Base-by-base conservation (phyloP, 2,329 filamentous ascomycete genomes). In the Scytalidium lignicola region DNA sequence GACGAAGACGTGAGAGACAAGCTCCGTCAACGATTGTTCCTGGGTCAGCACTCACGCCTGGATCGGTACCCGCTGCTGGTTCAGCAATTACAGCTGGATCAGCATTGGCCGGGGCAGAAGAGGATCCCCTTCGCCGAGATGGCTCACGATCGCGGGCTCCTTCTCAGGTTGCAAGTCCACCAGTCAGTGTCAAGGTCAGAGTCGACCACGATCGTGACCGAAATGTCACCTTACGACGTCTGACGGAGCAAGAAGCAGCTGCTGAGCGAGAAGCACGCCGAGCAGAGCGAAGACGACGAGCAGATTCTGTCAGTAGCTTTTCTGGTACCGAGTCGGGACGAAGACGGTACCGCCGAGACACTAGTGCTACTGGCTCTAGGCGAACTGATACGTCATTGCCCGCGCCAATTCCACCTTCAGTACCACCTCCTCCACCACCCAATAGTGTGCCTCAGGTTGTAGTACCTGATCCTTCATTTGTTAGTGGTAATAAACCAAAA, bases 171-270 rank as follows among this genome's bases (percentile, higher is more conserved):
- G 5, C 63, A 4, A 74, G 73, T 57, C 70, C 73, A 26, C 71
- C 76, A 2, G 71, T 80, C 26, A 79, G 77, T 58, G 75, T 84
- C 50, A 82, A 79, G 61, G 67, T 84, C 49, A 79, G 77, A 58
- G 71, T 83, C 43, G 76, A 82, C 54, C 77, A 82, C 55, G 80
- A 85, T 57, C 74, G 73, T 26, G 76, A 81, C 51, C 71, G 76
- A 53, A 82, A 82, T 54, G 74, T 85, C 49, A 85, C 81, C 13
- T 67, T 85, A 40, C 74, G 81, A 32, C 72, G 79, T 29, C 66
- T 85, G 20, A 83, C 82, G 0, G 80, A 83, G 21, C 76, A 81
- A 53, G 82, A 85, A 61, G 72, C 76, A 2, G 69, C 71, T 28
- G 70, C 70, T 23, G 67, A 65, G 41, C 50, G 61, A 48, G 62